phyloP scores from a whole-genome alignment of 2,329 filamentous ascomycete species.

The Fusarium sp. region DNA sequence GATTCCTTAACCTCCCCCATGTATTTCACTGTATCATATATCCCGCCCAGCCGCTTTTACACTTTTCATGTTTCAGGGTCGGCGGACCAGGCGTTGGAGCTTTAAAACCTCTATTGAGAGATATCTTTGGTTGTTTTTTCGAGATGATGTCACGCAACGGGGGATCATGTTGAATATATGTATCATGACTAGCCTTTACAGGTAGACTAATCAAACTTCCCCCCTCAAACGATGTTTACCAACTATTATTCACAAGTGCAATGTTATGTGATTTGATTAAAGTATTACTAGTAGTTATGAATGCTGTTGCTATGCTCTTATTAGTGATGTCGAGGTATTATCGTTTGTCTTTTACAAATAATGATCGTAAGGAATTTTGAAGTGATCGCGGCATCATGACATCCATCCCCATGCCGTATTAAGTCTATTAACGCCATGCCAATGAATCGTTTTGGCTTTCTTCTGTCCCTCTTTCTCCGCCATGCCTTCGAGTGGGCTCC shows the following conservation, averaged over 20 bases:
- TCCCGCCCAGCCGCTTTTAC: constrained; percentile 54
- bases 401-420: constrained; percentile 49
- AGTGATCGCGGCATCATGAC: constrained; percentile 33
- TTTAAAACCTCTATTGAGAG: constrained; percentile 60
- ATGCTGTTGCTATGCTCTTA: too few relatives aligned
- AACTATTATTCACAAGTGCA: not conserved
- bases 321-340: not conserved
- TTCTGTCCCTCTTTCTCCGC: constrained; percentile 22
- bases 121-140: constrained; percentile 58
- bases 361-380: not conserved
- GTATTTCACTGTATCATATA: constrained; percentile 67
- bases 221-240: constrained; percentile 59
- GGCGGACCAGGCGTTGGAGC: constrained; percentile 64
- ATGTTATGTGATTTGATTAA: not conserved
- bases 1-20: constrained; percentile 51
- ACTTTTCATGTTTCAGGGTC: constrained; percentile 60
- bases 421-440: constrained; percentile 47
- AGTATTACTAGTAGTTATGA: not conserved
- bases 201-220: constrained; percentile 68
- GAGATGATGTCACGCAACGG: constrained; percentile 60
- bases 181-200: constrained; percentile 58
- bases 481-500: constrained; percentile 26
- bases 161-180: constrained; percentile 57
- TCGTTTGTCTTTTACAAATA: not conserved
- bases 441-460: constrained; percentile 45